Evolutionary conservation across 345 rosid species (phyloP).

Genomic region (Gossypium longicalyx): DNA sequence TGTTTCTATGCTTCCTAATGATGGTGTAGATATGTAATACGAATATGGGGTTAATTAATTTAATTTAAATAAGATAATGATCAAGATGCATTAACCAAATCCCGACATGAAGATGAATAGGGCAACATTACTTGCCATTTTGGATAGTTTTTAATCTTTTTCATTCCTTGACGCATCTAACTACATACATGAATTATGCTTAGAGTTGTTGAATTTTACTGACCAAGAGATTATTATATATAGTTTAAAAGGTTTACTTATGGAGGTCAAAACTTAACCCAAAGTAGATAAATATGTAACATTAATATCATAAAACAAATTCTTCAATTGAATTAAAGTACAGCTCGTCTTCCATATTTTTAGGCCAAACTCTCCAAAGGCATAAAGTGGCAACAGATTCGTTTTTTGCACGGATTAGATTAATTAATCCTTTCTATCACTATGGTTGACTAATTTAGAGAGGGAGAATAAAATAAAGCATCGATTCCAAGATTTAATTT

Average conservation of each 20-base stretch:
- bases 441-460: background rate
- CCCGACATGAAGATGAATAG: background rate
- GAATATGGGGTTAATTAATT: conserved; percentile 13
- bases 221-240: too few relatives aligned
- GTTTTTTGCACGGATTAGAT: background rate
- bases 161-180: background rate
- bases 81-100: conserved; percentile 38
- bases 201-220: too few relatives aligned
- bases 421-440: background rate
- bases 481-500: background rate
- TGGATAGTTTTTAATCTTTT: background rate
- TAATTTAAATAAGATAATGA: conserved; percentile 20
- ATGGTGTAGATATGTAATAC: background rate
- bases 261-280: too few relatives aligned
- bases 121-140: conserved; percentile 8
- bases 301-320: too few relatives aligned
- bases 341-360: background rate
- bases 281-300: too few relatives aligned
- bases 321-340: too few relatives aligned
- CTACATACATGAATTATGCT: background rate
- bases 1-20: conserved; percentile 4
- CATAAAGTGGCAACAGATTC: conserved; percentile 3
- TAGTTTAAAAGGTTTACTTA: too few relatives aligned
- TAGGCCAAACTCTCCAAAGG: background rate
- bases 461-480: conserved; percentile 1